Evolutionary conservation across 805 yeast species (phyloP).

Genomic region (Ogataea paraovalis): DNA sequence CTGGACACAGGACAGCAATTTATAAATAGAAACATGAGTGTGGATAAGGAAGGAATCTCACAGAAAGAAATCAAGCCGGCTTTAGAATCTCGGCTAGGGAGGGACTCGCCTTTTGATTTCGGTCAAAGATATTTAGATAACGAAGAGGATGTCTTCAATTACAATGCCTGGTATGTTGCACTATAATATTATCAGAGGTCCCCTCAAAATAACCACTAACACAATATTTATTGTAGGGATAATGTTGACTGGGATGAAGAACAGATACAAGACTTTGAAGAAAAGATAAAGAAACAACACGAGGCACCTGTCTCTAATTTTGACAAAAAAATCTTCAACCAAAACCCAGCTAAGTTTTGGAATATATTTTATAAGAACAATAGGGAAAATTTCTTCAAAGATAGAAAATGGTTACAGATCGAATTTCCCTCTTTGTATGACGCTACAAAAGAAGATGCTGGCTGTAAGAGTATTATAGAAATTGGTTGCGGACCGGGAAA

Average conservation of each 20-base stretch:
- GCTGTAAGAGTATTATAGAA: constrained; percentile 75
- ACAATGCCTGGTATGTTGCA: constrained; percentile 67
- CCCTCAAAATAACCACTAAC: neutral
- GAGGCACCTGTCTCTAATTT: constrained; percentile 84
- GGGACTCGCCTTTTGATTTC: constrained; percentile 86
- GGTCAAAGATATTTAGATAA: constrained; percentile 77
- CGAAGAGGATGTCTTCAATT: constrained; percentile 81
- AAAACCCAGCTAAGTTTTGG: constrained; percentile 93
- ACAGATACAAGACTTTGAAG: constrained; percentile 71
- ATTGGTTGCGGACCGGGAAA: constrained; percentile 99
- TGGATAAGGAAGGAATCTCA: neutral
- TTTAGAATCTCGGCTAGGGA: constrained; percentile 61
- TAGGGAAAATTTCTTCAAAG: constrained; percentile 91
- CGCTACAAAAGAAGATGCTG: constrained; percentile 67
- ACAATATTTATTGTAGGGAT: constrained; percentile 45
- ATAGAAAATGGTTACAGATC: constrained; percentile 91
- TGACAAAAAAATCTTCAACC: constrained; percentile 73
- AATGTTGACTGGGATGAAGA: constrained; percentile 97
- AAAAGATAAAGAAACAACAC: constrained; percentile 67
- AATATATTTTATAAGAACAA: constrained; percentile 89
- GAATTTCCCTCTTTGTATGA: constrained; percentile 87
- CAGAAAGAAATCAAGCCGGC: constrained; percentile 36
- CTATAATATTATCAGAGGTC: neutral
- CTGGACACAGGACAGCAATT: neutral
- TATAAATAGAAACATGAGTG: neutral